Conservation (phyloP, 78 protist genomes). For the Dictyostelium firmibasis region DNA sequence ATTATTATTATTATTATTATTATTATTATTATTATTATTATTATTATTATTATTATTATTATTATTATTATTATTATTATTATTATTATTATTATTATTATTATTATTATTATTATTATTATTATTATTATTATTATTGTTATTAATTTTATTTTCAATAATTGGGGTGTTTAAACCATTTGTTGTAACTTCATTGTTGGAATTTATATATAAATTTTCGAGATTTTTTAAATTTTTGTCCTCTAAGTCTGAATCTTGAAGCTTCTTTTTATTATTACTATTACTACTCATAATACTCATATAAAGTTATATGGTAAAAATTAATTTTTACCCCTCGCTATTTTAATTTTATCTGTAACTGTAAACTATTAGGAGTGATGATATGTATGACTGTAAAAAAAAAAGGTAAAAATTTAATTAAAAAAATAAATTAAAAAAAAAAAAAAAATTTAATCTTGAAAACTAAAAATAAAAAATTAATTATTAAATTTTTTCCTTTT, state of each 20-base stretch:
- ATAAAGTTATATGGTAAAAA: neutral
- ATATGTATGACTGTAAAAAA: neutral
- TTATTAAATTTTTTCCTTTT: too few relatives aligned
- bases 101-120: neutral
- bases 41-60: neutral
- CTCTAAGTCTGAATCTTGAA: neutral
- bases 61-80: neutral
- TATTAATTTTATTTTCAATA: neutral
- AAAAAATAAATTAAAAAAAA: neutral
- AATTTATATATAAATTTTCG: neutral
- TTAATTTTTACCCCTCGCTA: neutral
- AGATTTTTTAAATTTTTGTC: neutral
- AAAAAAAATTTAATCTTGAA: neutral
- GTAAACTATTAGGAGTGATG: too few relatives aligned
- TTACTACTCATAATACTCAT: neutral
- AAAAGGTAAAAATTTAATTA: neutral
- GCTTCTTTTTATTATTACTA: neutral
- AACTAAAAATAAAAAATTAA: too few relatives aligned
- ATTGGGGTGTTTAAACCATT: neutral
- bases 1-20: neutral
- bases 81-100: neutral
- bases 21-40: neutral
- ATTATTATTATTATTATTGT: neutral
- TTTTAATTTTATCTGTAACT: neutral
- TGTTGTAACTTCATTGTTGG: neutral